Evolutionary conservation across 2,329 filamentous ascomycete genomes (phyloP).

Genomic region (Berkeleyomyces rouxiae): DNA sequence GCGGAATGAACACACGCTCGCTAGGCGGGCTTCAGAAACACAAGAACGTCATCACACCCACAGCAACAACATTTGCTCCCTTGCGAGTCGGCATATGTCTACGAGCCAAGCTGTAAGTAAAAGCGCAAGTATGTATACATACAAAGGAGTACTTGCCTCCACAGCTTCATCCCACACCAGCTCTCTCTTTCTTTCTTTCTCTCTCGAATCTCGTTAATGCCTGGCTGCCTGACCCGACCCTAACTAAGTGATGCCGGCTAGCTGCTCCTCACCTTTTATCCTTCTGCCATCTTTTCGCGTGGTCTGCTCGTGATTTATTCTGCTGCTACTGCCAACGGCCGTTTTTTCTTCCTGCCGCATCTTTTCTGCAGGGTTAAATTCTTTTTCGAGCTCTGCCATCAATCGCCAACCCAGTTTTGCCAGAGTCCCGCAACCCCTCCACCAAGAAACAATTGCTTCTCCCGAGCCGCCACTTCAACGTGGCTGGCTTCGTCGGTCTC

Average conservation of each 20-base stretch:
- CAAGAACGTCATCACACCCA: neutral
- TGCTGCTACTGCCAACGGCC: neutral
- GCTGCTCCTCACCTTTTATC: neutral
- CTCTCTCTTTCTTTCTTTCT: neutral
- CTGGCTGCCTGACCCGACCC: too few species aligned
- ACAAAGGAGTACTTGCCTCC: too few species aligned
- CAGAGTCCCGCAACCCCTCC: neutral
- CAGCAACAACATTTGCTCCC: neutral
- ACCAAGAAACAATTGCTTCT: constrained; percentile 4
- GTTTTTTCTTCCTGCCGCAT: neutral
- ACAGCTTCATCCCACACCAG: neutral
- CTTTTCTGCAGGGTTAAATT: neutral
- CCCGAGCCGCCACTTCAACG: constrained; percentile 14
- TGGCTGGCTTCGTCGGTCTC: constrained; percentile 8
- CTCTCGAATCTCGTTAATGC: neutral
- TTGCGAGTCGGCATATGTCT: too few species aligned
- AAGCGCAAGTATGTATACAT: too few species aligned
- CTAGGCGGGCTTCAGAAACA: neutral
- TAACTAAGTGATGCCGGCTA: too few species aligned
- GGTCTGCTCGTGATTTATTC: neutral
- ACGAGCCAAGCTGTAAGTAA: too few species aligned
- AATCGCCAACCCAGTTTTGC: neutral
- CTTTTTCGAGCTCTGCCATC: neutral
- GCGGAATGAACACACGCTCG: neutral
- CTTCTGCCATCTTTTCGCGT: neutral